These are phyloP conservation scores for Penicillium sp. DNA, from an alignment of 2,329 filamentous ascomycete species.

Conservation along the genomic window DNA sequence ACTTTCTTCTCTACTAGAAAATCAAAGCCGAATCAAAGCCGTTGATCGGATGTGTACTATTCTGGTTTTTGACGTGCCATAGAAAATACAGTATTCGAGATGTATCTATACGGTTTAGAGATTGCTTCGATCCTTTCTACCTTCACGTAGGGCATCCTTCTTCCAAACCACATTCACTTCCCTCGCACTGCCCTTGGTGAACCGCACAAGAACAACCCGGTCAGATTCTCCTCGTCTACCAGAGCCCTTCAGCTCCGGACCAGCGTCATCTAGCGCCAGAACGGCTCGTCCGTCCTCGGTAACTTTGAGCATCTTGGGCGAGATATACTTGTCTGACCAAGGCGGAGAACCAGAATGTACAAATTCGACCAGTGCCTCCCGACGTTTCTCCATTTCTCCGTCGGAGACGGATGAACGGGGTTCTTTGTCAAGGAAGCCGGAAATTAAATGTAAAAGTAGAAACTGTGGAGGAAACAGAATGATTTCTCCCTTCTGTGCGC, in stretches of 20 bases:
- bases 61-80: background rate
- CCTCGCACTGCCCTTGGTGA: slow-evolving; percentile 60
- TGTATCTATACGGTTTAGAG: slow-evolving; percentile 28
- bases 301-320: slow-evolving; percentile 45
- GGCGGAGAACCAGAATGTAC: slow-evolving; percentile 50
- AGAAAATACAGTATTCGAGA: background rate
- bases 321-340: slow-evolving; percentile 55
- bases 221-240: slow-evolving; percentile 57
- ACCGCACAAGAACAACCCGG: slow-evolving; percentile 61
- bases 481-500: slow-evolving; percentile 67
- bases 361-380: slow-evolving; percentile 53
- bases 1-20: background rate
- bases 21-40: no score
- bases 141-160: slow-evolving; percentile 51
- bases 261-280: slow-evolving; percentile 58
- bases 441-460: slow-evolving; percentile 59
- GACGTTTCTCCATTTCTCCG: slow-evolving; percentile 40
- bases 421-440: slow-evolving; percentile 53
- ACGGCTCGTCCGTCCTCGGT: slow-evolving; percentile 55
- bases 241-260: slow-evolving; percentile 57
- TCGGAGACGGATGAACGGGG: slow-evolving; percentile 24
- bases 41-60: background rate
- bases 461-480: slow-evolving; percentile 91
- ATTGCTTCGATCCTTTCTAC: slow-evolving; percentile 33
- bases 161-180: slow-evolving; percentile 57